These are phyloP conservation scores for Circinella minor DNA, from an alignment of 371 early-diverging fungal genomes.

Conservation along the genomic window DNA sequence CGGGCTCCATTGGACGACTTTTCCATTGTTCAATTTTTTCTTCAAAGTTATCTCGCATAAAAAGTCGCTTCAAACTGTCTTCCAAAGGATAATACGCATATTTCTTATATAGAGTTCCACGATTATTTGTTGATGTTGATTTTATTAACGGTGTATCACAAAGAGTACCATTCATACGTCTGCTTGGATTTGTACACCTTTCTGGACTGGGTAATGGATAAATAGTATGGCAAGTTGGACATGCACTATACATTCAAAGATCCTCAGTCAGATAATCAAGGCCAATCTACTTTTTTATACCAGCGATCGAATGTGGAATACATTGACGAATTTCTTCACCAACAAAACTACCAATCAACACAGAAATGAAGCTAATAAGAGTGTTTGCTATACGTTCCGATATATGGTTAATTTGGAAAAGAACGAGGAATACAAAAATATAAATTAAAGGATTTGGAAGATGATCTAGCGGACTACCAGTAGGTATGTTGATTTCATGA, in stretches of 20 bases:
- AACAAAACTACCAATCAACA: not conserved
- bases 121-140: not conserved
- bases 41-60: not conserved
- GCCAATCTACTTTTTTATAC: not conserved
- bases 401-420: not conserved
- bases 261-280: not conserved
- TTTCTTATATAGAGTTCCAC: not conserved
- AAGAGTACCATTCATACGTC: not conserved
- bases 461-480: not conserved
- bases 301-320: not conserved
- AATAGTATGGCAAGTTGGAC: not conserved
- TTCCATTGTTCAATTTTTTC: constrained; percentile 11
- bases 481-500: not conserved
- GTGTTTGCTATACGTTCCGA: not conserved
- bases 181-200: not conserved
- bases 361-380: not conserved
- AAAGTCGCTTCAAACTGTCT: not conserved
- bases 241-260: not conserved
- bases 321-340: not conserved
- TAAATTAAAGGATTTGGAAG: not conserved
- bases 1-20: not conserved
- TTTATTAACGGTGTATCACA: not conserved
- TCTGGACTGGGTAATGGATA: not conserved
- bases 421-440: not conserved
- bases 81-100: constrained; percentile 3